Base-by-base conservation (phyloP, 345 rosid species). In the Reutealis trisperma region DNA sequence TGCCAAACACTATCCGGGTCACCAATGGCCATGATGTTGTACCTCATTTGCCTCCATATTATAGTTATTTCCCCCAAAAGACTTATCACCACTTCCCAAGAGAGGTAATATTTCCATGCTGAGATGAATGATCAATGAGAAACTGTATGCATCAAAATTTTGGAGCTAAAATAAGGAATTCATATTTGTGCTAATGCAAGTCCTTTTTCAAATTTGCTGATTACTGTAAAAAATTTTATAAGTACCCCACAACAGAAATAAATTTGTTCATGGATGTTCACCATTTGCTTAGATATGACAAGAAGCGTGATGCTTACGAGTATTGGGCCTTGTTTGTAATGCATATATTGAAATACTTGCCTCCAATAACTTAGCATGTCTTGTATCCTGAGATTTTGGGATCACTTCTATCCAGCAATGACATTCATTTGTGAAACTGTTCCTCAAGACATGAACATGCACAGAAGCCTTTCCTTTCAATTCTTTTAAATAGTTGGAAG, bases 1-100 rank as follows among this genome's bases (percentile, higher is more conserved):
- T 96, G 68, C 97, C 97, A 7, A 82, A 93, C 78, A 85, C 94
- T 18, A 83, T 92, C 71, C 86, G 99, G 69, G 90, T 96, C 62
- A 88, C 91, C 32, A 88, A 93, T 84, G 93, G 83, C 8, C 92
- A 83, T 76, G 99, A 96, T 79, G 91, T 93, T 1, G 99, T 96
- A 37, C 98, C 99, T 73, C 99, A 96, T 75, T 79, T 96, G 78
- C 99, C 98, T 65, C 99, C 99, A 22, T 96, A 90, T 81, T 91
- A 81, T 63, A 70, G 83, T 61, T 81, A 42, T 77, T 91, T 93
- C 81, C 93, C 97, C 11, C 88, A 85, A 12, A 96, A 93, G 89
- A 96, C 99, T 21, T 96, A 93, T 85, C 98, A 96, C 77, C 99
- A 96, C 88, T 92, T 96, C 82, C 93, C 98, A 18, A 88, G 87